Percentiles rank a stretch among this genome's conserved stretches.
Conservation (phyloP, 768 basidiomycete species). For the Termitomyces sp. region DNA sequence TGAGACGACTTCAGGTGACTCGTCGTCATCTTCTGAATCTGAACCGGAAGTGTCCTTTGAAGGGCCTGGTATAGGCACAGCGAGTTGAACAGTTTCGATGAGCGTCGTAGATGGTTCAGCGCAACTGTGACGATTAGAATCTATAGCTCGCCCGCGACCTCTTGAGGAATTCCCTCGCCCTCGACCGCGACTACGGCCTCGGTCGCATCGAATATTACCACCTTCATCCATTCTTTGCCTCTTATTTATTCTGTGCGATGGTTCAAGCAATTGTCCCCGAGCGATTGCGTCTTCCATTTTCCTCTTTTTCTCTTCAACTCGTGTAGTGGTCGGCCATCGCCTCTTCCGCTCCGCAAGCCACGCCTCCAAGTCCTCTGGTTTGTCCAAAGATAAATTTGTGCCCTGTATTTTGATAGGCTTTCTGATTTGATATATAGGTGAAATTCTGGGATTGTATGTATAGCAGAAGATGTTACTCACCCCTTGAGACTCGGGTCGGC, state of each 20-base stretch:
- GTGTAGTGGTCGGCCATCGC: conserved; percentile 72
- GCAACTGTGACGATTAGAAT: conserved; percentile 16
- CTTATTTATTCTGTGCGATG: conserved; percentile 35
- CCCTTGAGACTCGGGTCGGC: conserved; percentile 80
- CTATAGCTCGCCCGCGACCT: conserved; percentile 14
- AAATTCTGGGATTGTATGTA: not conserved
- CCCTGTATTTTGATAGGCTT: conserved; percentile 77
- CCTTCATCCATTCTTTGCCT: conserved; percentile 31
- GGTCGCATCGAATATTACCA: conserved; percentile 7
- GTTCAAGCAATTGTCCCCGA: conserved; percentile 66
- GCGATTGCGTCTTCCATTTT: conserved; percentile 75
- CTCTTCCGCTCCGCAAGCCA: conserved; percentile 91
- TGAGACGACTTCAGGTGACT: conserved; percentile 54
- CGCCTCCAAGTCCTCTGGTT: conserved; percentile 73
- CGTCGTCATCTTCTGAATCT: conserved; percentile 34
- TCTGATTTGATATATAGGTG: conserved; percentile 33
- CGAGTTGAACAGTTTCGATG: not conserved
- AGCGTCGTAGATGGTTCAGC: not conserved
- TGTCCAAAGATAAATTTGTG: conserved; percentile 71
- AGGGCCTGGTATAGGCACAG: not conserved
- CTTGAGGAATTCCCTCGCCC: conserved; percentile 10
- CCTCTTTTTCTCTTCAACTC: conserved; percentile 77
- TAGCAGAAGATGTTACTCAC: conserved; percentile 30
- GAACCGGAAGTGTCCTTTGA: not conserved
- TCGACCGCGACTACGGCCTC: conserved; percentile 25